phyloP scores from a whole-genome alignment of 2,329 filamentous ascomycete species.

The Talaromyces funiculosus region DNA sequence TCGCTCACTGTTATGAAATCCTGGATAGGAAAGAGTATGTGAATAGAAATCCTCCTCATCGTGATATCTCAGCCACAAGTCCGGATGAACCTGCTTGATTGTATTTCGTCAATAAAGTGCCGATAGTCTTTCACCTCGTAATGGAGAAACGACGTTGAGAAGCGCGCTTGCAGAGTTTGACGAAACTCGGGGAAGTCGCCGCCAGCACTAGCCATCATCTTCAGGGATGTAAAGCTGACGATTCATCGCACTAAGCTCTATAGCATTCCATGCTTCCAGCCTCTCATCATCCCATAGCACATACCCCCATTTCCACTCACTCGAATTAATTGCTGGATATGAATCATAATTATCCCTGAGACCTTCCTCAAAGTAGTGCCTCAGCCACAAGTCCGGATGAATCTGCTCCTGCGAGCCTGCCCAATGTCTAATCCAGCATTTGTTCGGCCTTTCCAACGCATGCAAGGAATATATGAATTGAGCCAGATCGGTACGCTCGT shows the following conservation, averaged over 20 bases:
- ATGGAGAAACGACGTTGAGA: too few relatives aligned
- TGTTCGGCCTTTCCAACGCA: background rate
- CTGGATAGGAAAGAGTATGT: slow-evolving; percentile 15
- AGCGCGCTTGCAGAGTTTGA: too few relatives aligned
- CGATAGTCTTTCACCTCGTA: too few relatives aligned
- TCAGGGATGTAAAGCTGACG: too few relatives aligned
- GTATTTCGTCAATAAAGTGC: too few relatives aligned
- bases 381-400: background rate
- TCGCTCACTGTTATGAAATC: background rate
- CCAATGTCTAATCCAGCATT: background rate
- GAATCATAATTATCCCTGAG: slow-evolving; percentile 11
- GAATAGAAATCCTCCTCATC: too few relatives aligned
- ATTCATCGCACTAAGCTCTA: background rate
- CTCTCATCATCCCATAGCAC: slow-evolving; percentile 17
- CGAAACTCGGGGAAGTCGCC: too few relatives aligned
- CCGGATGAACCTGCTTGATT: background rate
- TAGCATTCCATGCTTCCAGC: slow-evolving; percentile 8
- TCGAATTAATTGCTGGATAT: slow-evolving; percentile 1
- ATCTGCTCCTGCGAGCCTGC: background rate
- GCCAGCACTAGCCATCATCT: too few relatives aligned
- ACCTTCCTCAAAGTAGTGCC: too few relatives aligned
- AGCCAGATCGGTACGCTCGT: slow-evolving; percentile 14
- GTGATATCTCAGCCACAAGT: slow-evolving; percentile 5
- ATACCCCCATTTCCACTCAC: slow-evolving; percentile 15
- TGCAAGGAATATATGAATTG: background rate